Evolutionary conservation across 2,329 filamentous ascomycete genomes (phyloP).

Genomic region (Nemania sp.): DNA sequence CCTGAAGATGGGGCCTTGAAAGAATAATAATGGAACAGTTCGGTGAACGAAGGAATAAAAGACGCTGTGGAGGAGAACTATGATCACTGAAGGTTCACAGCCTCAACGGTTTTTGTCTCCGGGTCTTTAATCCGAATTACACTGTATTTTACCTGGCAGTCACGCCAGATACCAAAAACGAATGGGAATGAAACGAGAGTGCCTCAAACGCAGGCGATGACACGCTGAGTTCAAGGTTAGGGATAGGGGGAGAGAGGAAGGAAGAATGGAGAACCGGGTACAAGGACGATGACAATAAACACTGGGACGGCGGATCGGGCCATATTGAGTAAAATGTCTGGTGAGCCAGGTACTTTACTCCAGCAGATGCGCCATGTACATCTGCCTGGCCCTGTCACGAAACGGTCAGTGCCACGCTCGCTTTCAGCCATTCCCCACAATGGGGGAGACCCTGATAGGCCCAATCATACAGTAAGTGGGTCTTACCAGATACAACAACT

Average conservation of each 20-base stretch:
- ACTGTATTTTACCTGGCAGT: too few species aligned
- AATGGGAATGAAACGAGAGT: constrained; percentile 7
- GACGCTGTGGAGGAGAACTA: constrained; percentile 1
- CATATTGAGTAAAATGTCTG: background rate
- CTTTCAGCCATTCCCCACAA: constrained; percentile 8
- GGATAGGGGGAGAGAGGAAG: background rate
- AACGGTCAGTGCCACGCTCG: background rate
- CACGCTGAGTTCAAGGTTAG: background rate
- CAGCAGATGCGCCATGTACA: too few species aligned
- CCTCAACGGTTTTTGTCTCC: background rate
- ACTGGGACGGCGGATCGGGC: background rate
- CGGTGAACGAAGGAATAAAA: constrained; percentile 2
- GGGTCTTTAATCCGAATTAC: background rate
- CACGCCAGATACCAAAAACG: background rate
- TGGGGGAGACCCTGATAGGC: too few species aligned
- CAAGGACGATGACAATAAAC: constrained; percentile 5
- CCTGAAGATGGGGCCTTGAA: background rate
- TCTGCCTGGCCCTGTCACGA: too few species aligned
- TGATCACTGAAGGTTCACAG: background rate
- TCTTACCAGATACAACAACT: too few species aligned
- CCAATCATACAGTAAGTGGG: too few species aligned
- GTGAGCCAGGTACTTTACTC: background rate
- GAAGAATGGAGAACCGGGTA: background rate
- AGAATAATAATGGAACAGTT: background rate
- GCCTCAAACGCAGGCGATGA: background rate